Base-by-base conservation (phyloP, 495 filamentous ascomycete species). In the Neurospora africana region DNA sequence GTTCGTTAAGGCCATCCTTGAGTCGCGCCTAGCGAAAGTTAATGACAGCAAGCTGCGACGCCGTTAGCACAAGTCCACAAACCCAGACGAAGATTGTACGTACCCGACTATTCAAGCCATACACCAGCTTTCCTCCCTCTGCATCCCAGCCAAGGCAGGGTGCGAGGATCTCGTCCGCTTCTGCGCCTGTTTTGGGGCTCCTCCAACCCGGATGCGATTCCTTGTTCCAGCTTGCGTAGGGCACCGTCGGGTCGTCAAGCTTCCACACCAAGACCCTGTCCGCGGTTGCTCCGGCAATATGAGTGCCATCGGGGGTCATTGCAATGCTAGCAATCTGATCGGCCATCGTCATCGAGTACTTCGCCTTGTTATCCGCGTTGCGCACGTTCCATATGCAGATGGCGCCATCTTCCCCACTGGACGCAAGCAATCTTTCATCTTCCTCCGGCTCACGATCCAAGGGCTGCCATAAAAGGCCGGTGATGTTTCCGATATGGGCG, bases 61-160 rank as follows among this genome's bases (percentile, higher is more conserved):
- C 61, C 23, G 39, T 79, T 68, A 78, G 77, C 58, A 67, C 4
- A n/a, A 44, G 69, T 43, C 17, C 5, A 30, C 53, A 21, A 67
- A 10, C 5, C 17, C 65, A n/a, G 21, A 30, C 5, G 5, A 73
- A 43, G 23, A 33, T 35, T 9, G 15, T 65, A 75, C 89, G 75
- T 84, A 94, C 92, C 82, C 89, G 84, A 73, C 87, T 89, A 71
- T 89, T 89, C 33, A 89, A 84, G 21, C 91, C 90, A 77, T 91
- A 92, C 2, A 90, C 91, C 71, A 97, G 84, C 76, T 88, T 90
- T 75, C 90, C 88, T 2, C 92, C 91, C 78, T 92, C 87, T 0
- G 86, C 84, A 81, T 95, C 91, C 93, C 93, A 97, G 67, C 87
- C 86, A 23, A 95, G 77, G 72, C 87, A 89, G 47, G 89, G 86